Base-by-base conservation (phyloP, 306 rosid species). In the Cucurbita argyrosperma region DNA sequence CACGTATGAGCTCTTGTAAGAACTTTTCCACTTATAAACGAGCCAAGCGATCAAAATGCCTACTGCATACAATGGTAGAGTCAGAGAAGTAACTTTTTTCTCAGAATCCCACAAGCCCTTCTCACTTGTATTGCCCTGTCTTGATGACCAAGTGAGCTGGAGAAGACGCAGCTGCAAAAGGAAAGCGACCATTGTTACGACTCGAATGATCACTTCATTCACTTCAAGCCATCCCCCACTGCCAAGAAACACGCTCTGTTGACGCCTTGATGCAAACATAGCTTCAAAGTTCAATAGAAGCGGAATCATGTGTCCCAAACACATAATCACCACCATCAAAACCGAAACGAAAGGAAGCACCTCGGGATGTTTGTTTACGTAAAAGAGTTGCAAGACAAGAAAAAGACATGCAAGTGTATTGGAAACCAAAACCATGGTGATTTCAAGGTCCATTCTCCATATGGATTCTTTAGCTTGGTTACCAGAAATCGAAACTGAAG, bases 371-470 rank as follows among this genome's bases (percentile, higher is more conserved):
- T 78, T 89, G 80, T 88, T 90, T 82, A 88, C 84, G 43, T 85
- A 85, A 74, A 87, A 82, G 82, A 94, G 96, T 82, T 94, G 98
- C 85, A 87, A 70, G 76, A 85, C 97, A 52, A 94, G 78, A 84
- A 89, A 85, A 51, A 91, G 77, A 70, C 96, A 94, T 35, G 94
- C 89, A 43, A 89, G 87, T 19, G 98, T 90, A 73, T 86, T 86
- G 21, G 98, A 90, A 51, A 88, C 76, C 84, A 90, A 82, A 74
- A 89, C 85, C 94, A 94, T 79, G 57, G 80, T 75, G 78, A 88
- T 76, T 83, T 94, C 98, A 67, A 88, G 75, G 85, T 90, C 95
- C 85, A 89, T 90, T 80, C 97, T 94, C 89, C 90, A 84, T 66
- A 90, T 85, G 74, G 90, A 85, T 23, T 80, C 92, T 78, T 81